These are phyloP conservation scores for Xerocomellus intermedius DNA, from an alignment of 768 basidiomycete genomes.

Conservation along the genomic window DNA sequence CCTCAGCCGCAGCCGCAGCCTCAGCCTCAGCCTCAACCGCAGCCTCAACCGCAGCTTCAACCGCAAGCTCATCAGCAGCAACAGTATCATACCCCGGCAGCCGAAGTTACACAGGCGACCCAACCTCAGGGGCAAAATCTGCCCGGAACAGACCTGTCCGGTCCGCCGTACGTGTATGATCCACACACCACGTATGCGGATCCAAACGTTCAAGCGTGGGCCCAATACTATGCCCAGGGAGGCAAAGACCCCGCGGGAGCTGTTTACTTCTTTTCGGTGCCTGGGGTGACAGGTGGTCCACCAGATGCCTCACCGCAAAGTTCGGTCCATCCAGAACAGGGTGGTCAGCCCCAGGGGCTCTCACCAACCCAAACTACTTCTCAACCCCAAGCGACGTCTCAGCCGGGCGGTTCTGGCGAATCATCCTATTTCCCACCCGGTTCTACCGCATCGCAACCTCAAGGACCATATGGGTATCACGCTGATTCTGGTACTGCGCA, in stretches of 20 bases:
- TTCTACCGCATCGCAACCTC: conserved; percentile 13
- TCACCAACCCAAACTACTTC: conserved; percentile 16
- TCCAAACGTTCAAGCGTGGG: conserved; percentile 84
- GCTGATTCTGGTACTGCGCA: conserved; percentile 12
- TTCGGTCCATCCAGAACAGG: conserved; percentile 8
- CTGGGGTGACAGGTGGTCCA: conserved; percentile 58
- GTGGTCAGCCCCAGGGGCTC: conserved; percentile 7
- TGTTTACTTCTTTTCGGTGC: conserved; percentile 79
- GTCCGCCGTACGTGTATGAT: conserved; percentile 57
- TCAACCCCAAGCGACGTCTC: conserved; percentile 19
- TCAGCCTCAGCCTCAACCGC: conserved; percentile 40
- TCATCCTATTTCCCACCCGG: conserved; percentile 12
- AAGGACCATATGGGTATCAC: conserved; percentile 22
- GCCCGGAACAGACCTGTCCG: conserved; percentile 25
- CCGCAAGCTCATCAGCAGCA: conserved; percentile 32
- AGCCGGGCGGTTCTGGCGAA: conserved; percentile 9
- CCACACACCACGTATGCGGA: conserved; percentile 69
- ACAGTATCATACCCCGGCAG: conserved; percentile 10
- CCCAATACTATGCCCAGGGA: conserved; percentile 79
- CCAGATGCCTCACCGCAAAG: conserved; percentile 12
- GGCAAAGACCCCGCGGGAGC: conserved; percentile 71
- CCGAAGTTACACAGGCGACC: conserved; percentile 6
- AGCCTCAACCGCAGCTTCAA: conserved; percentile 28
- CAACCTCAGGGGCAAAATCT: conserved; percentile 17
- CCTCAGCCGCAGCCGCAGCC: conserved; percentile 28